phyloP scores from a whole-genome alignment of 1,139 yeast genomes.

The Geotrichum macrosporum region DNA sequence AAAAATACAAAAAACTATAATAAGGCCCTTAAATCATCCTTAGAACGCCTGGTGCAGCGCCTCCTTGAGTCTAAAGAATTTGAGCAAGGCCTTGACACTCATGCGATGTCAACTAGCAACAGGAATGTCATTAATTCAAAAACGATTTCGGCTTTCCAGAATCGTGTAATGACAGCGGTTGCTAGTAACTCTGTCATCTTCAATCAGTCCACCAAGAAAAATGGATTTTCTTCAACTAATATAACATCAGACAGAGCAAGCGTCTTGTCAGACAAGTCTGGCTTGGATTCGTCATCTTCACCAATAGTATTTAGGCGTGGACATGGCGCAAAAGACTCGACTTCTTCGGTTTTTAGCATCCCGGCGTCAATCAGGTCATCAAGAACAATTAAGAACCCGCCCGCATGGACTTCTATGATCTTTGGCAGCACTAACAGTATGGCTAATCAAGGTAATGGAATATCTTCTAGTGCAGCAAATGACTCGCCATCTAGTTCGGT shows the following conservation, averaged over 20 bases:
- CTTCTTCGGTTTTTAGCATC: conserved; percentile 13
- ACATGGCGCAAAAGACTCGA: conserved; percentile 13
- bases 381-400: conserved; percentile 18
- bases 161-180: conserved; percentile 26
- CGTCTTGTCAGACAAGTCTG: conserved; percentile 6
- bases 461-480: background rate
- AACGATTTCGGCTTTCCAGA: conserved; percentile 33
- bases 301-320: conserved; percentile 6
- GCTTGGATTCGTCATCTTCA: conserved; percentile 4
- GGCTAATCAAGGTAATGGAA: no score
- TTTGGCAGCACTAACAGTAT: conserved; percentile 16
- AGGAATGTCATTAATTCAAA: conserved; percentile 27
- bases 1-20: conserved; percentile 13
- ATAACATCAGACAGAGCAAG: conserved; percentile 7
- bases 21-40: conserved; percentile 19
- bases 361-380: conserved; percentile 3
- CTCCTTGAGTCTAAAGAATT: conserved; percentile 35
- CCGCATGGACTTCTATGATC: conserved; percentile 17
- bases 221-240: no score
- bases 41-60: conserved; percentile 37
- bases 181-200: background rate
- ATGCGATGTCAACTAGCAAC: conserved; percentile 19
- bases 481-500: background rate
- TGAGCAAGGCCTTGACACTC: conserved; percentile 31
- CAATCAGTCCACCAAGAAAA: background rate